Percentiles rank a stretch among this genome's conserved stretches.
Conservation (phyloP, 371 early-diverging fungal genomes). For the Sporodiniella umbellata region DNA sequence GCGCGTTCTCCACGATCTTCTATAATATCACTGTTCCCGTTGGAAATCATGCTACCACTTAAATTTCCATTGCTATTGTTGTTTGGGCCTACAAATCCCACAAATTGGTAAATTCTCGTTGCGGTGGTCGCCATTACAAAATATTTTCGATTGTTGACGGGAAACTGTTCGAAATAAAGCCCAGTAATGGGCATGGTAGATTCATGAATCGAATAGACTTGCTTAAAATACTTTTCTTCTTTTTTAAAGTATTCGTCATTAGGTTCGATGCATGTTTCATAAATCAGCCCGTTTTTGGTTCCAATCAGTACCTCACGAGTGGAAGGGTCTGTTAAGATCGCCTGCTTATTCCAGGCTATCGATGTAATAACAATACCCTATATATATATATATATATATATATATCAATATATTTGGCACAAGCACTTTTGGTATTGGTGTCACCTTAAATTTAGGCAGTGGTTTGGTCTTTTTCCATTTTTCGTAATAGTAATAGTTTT, state of each 20-base stretch:
- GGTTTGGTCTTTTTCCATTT: conserved; percentile 74
- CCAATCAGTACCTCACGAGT: conserved; percentile 84
- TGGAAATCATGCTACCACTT: conserved; percentile 26
- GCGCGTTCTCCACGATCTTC: conserved; percentile 39
- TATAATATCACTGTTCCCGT: neutral
- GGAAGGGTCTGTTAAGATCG: conserved; percentile 56
- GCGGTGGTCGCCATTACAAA: conserved; percentile 77
- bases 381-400: too few relatives aligned
- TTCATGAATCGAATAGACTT: conserved; percentile 65
- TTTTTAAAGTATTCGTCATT: conserved; percentile 80
- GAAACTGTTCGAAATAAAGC: conserved; percentile 76
- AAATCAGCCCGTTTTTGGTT: conserved; percentile 81
- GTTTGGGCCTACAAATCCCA: conserved; percentile 65
- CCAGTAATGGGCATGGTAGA: conserved; percentile 74
- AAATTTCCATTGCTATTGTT: conserved; percentile 42
- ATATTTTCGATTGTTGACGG: conserved; percentile 66
- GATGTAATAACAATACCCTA: conserved; percentile 80
- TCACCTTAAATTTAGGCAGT: conserved; percentile 71
- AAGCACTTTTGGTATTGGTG: too few relatives aligned
- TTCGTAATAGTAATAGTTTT: conserved; percentile 81
- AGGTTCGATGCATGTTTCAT: conserved; percentile 83
- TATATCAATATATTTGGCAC: too few relatives aligned
- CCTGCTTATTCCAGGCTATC: conserved; percentile 84
- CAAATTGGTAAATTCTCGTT: conserved; percentile 81
- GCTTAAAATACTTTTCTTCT: conserved; percentile 76